phyloP scores from a whole-genome alignment of 2,329 filamentous ascomycete genomes.

The Verticillium dahliae region DNA sequence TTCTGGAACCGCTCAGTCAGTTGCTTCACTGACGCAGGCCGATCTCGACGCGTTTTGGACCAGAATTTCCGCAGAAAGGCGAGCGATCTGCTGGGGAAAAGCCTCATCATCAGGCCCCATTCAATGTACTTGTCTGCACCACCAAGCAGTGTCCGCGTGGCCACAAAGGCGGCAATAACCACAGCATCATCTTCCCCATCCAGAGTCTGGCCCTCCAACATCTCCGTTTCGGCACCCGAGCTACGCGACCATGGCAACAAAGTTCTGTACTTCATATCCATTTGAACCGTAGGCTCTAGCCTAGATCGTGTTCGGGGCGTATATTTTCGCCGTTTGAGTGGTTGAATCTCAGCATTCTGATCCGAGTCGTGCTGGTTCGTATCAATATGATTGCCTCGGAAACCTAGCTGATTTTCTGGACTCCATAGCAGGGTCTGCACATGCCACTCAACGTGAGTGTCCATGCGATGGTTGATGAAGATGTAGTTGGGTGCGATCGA shows the following conservation, averaged over 20 bases:
- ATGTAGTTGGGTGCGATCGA: slow-evolving; percentile 27
- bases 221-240: background rate
- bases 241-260: background rate
- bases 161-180: slow-evolving; percentile 51
- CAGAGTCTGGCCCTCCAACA: background rate
- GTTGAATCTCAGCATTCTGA: background rate
- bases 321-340: background rate
- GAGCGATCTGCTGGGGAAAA: slow-evolving; percentile 48
- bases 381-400: background rate
- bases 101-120: slow-evolving; percentile 50
- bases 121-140: slow-evolving; percentile 54
- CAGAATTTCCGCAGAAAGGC: slow-evolving; percentile 49
- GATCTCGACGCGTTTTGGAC: slow-evolving; percentile 42
- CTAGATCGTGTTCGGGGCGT: background rate
- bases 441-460: background rate
- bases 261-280: slow-evolving; percentile 1
- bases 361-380: background rate
- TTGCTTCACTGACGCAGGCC: slow-evolving; percentile 45
- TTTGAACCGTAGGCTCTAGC: background rate
- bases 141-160: slow-evolving; percentile 51
- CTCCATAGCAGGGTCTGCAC: background rate
- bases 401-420: background rate
- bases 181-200: slow-evolving; percentile 11
- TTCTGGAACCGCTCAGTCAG: slow-evolving; percentile 59
- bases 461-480: slow-evolving; percentile 25